Evolutionary conservation across 768 basidiomycete genomes (phyloP).

Genomic region (Suillus cothurnatus): DNA sequence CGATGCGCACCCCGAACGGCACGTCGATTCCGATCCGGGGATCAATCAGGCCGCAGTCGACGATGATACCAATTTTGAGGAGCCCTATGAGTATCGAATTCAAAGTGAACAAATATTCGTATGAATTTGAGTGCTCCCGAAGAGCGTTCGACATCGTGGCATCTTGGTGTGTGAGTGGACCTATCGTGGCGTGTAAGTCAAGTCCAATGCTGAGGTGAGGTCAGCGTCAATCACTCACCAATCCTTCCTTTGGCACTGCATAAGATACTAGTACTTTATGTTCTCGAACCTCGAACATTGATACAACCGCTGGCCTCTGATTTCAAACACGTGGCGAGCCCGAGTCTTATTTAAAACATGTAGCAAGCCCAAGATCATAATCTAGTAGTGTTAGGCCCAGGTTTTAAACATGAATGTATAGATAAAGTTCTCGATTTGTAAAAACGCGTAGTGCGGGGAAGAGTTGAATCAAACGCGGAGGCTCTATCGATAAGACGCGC

Average conservation of each 20-base stretch:
- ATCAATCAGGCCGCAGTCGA: not conserved
- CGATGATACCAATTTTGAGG: not conserved
- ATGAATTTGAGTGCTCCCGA: not conserved
- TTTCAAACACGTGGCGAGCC: too few species aligned
- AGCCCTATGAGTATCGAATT: not conserved
- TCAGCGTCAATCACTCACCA: slow-evolving; percentile 10
- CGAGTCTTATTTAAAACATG: too few species aligned
- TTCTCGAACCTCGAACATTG: too few species aligned
- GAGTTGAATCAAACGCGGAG: too few species aligned
- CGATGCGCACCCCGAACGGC: not conserved
- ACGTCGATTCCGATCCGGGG: not conserved
- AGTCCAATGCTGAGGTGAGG: not conserved
- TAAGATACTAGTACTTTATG: not conserved
- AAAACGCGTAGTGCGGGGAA: too few species aligned
- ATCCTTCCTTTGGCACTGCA: slow-evolving; percentile 20
- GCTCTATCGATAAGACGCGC: too few species aligned
- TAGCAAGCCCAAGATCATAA: too few species aligned
- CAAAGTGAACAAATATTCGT: not conserved
- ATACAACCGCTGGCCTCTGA: too few species aligned
- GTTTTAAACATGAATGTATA: too few species aligned
- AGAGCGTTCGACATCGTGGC: not conserved
- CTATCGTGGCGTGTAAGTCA: not conserved
- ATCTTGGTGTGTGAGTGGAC: not conserved
- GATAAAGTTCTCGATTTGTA: too few species aligned
- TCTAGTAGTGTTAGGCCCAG: too few species aligned